Base-by-base conservation (phyloP, 768 basidiomycete species). In the Russula lepida region DNA sequence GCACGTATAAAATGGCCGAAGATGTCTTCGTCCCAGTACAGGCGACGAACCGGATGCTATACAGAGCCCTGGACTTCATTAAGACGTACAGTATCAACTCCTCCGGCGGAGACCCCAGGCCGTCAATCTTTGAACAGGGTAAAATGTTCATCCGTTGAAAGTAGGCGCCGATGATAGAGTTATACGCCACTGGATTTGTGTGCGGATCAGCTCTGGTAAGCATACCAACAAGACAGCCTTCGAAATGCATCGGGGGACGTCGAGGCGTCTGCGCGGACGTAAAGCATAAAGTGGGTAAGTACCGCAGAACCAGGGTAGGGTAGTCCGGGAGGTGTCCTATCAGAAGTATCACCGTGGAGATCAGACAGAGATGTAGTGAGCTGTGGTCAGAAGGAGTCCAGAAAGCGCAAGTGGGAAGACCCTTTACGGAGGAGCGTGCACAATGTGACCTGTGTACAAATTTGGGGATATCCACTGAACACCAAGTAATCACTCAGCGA, bases 141-240 rank as follows among this genome's bases (percentile, higher is more conserved):
- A 60, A 46, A 23, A 59, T 30, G 8, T 64, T 64, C 54, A 64
- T 62, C n/a, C 64, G 68, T 28, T 71, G 68, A 8, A 64, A 66
- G 19, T 67, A 67, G 9, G 60, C 59, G 6, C 54, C 5, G 35
- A 37, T 5, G 15, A 37, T 37, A 17, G 17, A n/a, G n/a, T n/a
- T n/a, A n/a, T n/a, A n/a, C n/a, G n/a, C n/a, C n/a, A n/a, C n/a
- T n/a, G n/a, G n/a, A n/a, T n/a, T n/a, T n/a, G n/a, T n/a, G n/a
- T n/a, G n/a, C n/a, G n/a, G n/a, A n/a, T n/a, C n/a, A n/a, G n/a
- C n/a, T n/a, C n/a, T n/a, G n/a, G 35, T 37, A 15, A 35, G 13
- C 12, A 9, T 9, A 6, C 2, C 9, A 33, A 6, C n/a, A 44
- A 9, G 11, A 44, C 3, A 21, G 28, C 28, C 23, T 23, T n/a